Evolutionary conservation across 208 protist species (phyloP).

Genomic region (Borovskyia barvae): DNA sequence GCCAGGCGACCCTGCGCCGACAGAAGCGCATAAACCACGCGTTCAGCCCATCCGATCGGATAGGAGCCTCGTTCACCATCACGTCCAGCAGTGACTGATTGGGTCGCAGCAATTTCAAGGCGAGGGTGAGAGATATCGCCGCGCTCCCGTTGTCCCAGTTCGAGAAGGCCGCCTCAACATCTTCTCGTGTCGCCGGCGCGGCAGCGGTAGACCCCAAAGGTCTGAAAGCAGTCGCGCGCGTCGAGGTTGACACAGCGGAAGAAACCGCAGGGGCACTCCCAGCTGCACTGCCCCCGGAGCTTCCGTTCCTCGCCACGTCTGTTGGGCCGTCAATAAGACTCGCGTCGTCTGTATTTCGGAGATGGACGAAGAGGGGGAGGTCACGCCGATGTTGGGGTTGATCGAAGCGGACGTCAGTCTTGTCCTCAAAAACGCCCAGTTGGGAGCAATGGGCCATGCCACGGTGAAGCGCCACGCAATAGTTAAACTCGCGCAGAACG

Average conservation of each 20-base stretch:
- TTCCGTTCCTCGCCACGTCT: neutral
- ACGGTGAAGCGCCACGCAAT: constrained; percentile 54
- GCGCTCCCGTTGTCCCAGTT: constrained; percentile 14
- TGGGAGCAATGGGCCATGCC: constrained; percentile 19
- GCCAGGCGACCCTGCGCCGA: constrained; percentile 74
- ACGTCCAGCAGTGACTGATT: constrained; percentile 72
- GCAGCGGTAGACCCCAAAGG: neutral
- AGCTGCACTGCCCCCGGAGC: neutral
- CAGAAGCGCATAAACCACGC: constrained; percentile 80
- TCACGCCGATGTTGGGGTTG: neutral
- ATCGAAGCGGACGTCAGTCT: constrained; percentile 10
- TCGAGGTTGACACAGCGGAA: neutral
- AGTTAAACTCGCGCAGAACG: constrained; percentile 76
- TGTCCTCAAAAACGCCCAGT: constrained; percentile 20
- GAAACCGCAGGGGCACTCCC: neutral
- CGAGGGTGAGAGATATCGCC: constrained; percentile 38
- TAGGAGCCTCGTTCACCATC: constrained; percentile 77
- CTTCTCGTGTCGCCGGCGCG: constrained; percentile 24
- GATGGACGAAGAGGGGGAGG: neutral
- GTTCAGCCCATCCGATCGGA: constrained; percentile 62
- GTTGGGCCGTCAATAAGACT: constrained; percentile 13
- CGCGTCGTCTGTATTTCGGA: constrained; percentile 17
- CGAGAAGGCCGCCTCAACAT: constrained; percentile 29
- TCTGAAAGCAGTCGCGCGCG: constrained; percentile 1
- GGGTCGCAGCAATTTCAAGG: constrained; percentile 63